Evolutionary conservation across 2,329 filamentous ascomycete genomes (phyloP), one percentile per base, ranked within the genome.

Genomic region (Sporothrix inflata): DNA sequence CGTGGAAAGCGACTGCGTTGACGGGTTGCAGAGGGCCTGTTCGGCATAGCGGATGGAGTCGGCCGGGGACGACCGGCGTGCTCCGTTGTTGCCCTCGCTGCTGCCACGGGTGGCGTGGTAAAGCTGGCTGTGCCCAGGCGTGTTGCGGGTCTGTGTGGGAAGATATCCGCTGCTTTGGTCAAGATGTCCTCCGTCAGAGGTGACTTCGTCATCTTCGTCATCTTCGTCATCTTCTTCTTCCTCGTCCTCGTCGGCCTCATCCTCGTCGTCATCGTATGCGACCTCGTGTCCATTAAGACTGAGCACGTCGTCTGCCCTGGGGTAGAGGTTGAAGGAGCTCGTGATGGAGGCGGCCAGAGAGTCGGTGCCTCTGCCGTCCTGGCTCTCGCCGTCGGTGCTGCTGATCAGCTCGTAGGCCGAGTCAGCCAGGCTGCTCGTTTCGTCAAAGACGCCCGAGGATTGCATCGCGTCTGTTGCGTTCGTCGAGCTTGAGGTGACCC

Each of bases 381-480:
- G 84, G 74, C 84, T 86, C 77, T 87, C 85, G 74, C 82, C 84
- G 74, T 89, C 87, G 71, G 84, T 85, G 75, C 81, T 82, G 71
- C 82, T 82, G 78, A 90, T 85, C 65, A 89, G 80, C 77, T 89
- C 87, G 78, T 87, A 90, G 73, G 86, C 82, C 71, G 87, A 87
- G 76, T 88, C 87, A 77, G 83, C 80, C 77, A 89, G 78, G 76
- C 82, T 88, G 78, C 86, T 84, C 74, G 85, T 83, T 72, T 83
- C 82, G 38, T 81, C 80, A 57, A 82, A 76, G 70, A 78, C 80
- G n/a, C 27, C 55, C 49, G 81, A 80, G 27, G 83, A 79, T 75
- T 82, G 83, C 85, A 88, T 88, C 14, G 70, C 67, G 42, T 68
- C 65, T 27, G 73, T 34, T 4, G 68, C 51, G 80, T 87, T 84